phyloP scores from a whole-genome alignment of 1,284 basidiomycete species.

The Fomitopsis betulina region DNA sequence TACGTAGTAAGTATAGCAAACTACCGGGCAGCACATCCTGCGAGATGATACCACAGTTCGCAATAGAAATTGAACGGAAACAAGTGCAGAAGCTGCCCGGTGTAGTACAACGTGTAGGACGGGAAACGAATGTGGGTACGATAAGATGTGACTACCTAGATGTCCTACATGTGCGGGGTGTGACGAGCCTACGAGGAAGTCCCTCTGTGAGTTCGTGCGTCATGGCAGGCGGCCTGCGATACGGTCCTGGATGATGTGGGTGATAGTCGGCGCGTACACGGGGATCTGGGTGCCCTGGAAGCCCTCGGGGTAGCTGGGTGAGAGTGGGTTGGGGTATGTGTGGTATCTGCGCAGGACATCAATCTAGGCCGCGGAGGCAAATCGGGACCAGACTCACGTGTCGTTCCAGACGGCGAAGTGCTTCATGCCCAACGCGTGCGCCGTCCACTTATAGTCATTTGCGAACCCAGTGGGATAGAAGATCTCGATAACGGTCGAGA shows the following conservation, averaged over 20 bases:
- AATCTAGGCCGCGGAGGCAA: background rate
- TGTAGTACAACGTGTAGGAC: background rate
- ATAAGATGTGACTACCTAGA: background rate
- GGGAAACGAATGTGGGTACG: background rate
- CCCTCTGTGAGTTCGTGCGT: background rate
- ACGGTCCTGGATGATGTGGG: slow-evolving; percentile 54
- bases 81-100: background rate
- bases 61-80: background rate
- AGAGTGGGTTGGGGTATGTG: slow-evolving; percentile 48
- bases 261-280: slow-evolving; percentile 52
- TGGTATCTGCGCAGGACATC: slow-evolving; percentile 29
- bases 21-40: no score
- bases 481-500: slow-evolving; percentile 76
- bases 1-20: no score
- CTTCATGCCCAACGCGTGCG: slow-evolving; percentile 66
- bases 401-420: slow-evolving; percentile 79
- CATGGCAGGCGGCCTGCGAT: slow-evolving; percentile 31
- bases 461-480: slow-evolving; percentile 78
- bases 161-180: background rate
- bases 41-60: background rate
- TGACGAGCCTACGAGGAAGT: background rate
- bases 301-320: slow-evolving; percentile 66
- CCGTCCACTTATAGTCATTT: slow-evolving; percentile 77
- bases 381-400: slow-evolving; percentile 41
- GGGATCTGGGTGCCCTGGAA: slow-evolving; percentile 74